Evolutionary conservation across 164 flowering plant species (phyloP), one percentile per base, ranked within the genome.

Genomic region (Santalum album): DNA sequence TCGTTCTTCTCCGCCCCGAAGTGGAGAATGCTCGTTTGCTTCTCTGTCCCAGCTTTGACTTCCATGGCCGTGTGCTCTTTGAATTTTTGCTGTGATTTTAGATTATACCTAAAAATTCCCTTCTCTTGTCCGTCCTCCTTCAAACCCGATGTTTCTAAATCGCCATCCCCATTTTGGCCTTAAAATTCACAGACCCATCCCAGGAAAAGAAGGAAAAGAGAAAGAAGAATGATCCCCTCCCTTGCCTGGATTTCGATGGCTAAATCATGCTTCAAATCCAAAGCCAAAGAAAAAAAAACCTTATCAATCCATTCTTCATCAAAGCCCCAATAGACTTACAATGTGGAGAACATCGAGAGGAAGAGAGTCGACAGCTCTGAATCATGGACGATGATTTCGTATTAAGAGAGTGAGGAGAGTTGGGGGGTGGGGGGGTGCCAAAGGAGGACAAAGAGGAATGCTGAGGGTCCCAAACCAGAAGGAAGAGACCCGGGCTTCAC

Each of bases 341-440:
- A 78, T 7, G 61, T 53, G 69, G 84, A 75, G 40, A 79, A 64
- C 54, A 65, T 84, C 80, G 96, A 81, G 32, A 77, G 68, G 73
- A 86, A 54, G 71, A 78, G 98, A 70, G 86, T 83, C 53, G 87
- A 88, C 60, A 91, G 96, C 65, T 47, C 86, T 72, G 98, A 91
- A 20, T 91, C 98, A 44, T 91, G 98, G 98, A 86, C 98, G 1
- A 88, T 86, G 95, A 69, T 86, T 21, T 54, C 87, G 67, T 96
- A 90, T 14, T 75, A 86, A 0, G 98, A 91, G 18, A 85, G 82
- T 54, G 64, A 84, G 51, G 98, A 84, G 57, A 61, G 65, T 2
- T 78, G 81, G 84, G 89, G 77, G n/a, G n/a, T n/a, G n/a, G n/a
- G n/a, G n/a, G n/a, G 62, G 68, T 63, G 12, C 52, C 80, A 12